Evolutionary conservation across 2,329 filamentous ascomycete species (phyloP).

Genomic region (Penicillium griseofulvum): DNA sequence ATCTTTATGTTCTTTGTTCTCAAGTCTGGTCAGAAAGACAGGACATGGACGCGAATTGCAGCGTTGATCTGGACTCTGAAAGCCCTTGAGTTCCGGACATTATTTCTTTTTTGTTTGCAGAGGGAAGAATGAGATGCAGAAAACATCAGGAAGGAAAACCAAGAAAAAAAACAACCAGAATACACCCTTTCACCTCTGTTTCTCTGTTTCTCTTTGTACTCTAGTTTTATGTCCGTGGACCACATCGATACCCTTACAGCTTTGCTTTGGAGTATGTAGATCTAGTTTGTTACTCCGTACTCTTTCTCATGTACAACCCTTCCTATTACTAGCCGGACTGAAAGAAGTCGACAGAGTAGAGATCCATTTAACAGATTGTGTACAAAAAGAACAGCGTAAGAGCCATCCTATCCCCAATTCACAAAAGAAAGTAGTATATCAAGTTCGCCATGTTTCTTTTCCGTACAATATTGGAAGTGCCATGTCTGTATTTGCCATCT

Average conservation of each 20-base stretch:
- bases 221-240: constrained; percentile 27
- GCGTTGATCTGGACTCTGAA: neutral
- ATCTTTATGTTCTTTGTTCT: constrained; percentile 1
- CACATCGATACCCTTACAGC: constrained; percentile 39
- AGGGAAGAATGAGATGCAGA: constrained; percentile 11
- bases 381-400: neutral
- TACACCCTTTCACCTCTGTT: constrained; percentile 7
- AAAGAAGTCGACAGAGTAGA: neutral
- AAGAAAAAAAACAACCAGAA: constrained; percentile 15
- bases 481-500: neutral
- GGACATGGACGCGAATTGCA: neutral
- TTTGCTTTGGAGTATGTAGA: constrained; percentile 11
- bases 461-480: neutral
- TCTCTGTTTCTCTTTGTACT: constrained; percentile 30
- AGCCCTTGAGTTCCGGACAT: neutral
- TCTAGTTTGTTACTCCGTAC: neutral
- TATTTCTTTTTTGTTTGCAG: constrained; percentile 7
- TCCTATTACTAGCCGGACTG: neutral
- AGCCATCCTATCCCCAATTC: neutral
- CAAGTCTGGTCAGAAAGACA: neutral
- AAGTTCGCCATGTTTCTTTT: constrained; percentile 1
- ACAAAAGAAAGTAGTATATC: neutral
- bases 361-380: constrained; percentile 1
- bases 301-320: neutral
- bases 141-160: constrained; percentile 11